Percentiles rank a stretch among this genome's conserved stretches.
Conservation (phyloP, 1,284 basidiomycete species). For the Ganoderma leucocontextum region DNA sequence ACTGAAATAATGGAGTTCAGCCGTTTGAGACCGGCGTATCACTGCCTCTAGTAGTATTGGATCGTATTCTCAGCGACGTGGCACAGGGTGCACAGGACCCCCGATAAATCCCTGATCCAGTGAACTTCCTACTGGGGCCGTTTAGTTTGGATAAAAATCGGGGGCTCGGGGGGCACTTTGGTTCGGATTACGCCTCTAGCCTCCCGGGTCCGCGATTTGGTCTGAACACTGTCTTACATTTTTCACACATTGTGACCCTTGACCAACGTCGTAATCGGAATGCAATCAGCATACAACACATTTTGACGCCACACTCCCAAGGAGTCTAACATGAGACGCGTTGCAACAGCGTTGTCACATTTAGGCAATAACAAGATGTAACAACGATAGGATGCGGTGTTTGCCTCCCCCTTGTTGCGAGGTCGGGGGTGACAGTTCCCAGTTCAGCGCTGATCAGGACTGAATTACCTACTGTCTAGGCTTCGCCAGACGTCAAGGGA, state of each 20-base stretch:
- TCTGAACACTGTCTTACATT: neutral
- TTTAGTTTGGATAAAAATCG: neutral
- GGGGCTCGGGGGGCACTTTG: neutral
- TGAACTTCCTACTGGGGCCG: neutral
- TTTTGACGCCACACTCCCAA: neutral
- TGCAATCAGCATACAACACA: neutral
- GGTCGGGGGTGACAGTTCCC: too few species aligned
- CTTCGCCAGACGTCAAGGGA: too few species aligned
- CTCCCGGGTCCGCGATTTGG: too few species aligned
- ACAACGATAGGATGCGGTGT: too few species aligned
- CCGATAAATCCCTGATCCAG: neutral
- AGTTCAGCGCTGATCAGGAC: too few species aligned
- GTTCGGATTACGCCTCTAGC: neutral
- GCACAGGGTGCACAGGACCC: neutral
- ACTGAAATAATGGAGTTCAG: neutral
- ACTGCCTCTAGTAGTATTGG: neutral
- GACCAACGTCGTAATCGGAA: neutral
- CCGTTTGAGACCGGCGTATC: neutral
- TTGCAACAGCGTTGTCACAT: neutral
- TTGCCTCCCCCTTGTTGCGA: too few species aligned
- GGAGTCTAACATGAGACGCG: neutral
- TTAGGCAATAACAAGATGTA: neutral
- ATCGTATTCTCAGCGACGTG: neutral
- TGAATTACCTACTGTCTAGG: too few species aligned
- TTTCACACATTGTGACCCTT: too few species aligned